Base-by-base conservation (phyloP, 1,284 basidiomycete species). In the Cryptococcus sp. region DNA sequence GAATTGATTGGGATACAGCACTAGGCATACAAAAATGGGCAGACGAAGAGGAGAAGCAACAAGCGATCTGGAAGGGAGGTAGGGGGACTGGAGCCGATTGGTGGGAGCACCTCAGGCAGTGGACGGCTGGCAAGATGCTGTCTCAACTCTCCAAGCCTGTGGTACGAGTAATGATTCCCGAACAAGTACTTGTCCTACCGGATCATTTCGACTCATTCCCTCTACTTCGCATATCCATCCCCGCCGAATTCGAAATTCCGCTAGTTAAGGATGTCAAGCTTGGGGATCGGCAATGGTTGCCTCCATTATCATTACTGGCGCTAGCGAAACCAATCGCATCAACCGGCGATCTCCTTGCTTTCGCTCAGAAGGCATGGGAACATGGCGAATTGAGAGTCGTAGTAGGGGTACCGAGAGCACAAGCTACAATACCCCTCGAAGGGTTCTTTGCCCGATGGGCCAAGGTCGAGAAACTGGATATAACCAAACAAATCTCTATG, bases 101-200 rank as follows among this genome's bases (percentile, higher is more conserved):
- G 73, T 76, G 74, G 74, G 67, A 73, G 43, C 18, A 45, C 2
- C 22, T 72, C 10, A 53, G 72, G 18, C 52, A 55, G 7, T 58
- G 58, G 56, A 50, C 60, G 1, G 69, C 63, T 2, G 54, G 59
- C 47, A 49, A 48, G 23, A 47, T 54, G 0, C 21, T 69, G 21
- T 52, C 54, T 7, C 50, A 49, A 2, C 37, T 69, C 9, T 47
- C 55, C 0, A 43, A 42, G 3, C 46, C 50, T 41, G 45, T 47
- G 1, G 59, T 72, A 13, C 34, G 49, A 4, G 59, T 71, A 13
- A 39, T 50, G 7, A 43, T 67, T 13, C 54, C 63, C 0, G 44
- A 49, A 1, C 41, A 48, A 3, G 49, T 70, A 36, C 23, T 52
- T 21, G 43, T 70, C 18, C 59, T 57, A 37, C 54, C 64, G 0